These are phyloP conservation scores for Neonectria coccinea DNA, from an alignment of 2,329 filamentous ascomycete species.

Conservation along the genomic window DNA sequence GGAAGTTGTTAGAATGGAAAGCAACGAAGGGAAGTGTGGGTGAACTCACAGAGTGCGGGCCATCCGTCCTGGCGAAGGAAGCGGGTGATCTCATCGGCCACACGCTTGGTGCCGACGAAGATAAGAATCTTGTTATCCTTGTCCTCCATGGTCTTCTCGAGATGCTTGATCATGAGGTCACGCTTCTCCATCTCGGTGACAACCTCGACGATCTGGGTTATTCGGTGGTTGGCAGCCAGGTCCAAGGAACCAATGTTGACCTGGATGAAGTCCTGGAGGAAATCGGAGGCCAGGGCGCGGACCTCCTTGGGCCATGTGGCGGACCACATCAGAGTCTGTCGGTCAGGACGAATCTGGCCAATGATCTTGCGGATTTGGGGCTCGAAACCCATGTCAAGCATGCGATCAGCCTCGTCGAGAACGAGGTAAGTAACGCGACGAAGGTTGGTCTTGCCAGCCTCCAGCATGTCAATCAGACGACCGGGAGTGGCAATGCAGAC, in stretches of 20 bases:
- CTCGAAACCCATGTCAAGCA: constrained; percentile 99
- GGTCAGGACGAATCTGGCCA: constrained; percentile 94
- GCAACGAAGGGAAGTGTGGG: constrained; percentile 48
- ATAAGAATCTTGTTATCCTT: constrained; percentile 95
- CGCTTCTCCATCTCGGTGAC: constrained; percentile 98
- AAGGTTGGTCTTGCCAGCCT: constrained; percentile 97
- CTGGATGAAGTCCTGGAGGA: constrained; percentile 96
- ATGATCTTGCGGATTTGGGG: constrained; percentile 99
- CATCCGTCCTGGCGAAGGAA: constrained; percentile 98
- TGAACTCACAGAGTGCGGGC: constrained; percentile 88
- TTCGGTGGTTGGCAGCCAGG: constrained; percentile 95
- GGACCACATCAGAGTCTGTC: constrained; percentile 99
- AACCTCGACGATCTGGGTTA: constrained; percentile 97
- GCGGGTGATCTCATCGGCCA: constrained; percentile 96
- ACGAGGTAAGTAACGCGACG: constrained; percentile 98
- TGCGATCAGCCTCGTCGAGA: constrained; percentile 98
- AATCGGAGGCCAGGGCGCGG: constrained; percentile 88
- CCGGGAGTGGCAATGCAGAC: constrained; percentile 98
- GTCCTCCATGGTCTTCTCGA: constrained; percentile 98
- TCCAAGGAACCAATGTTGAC: constrained; percentile 99
- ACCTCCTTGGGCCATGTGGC: constrained; percentile 99
- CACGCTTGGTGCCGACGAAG: constrained; percentile 93
- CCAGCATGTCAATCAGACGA: constrained; percentile 98
- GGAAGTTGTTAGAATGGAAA: constrained; percentile 50
- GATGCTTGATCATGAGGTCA: constrained; percentile 95